Base-by-base conservation (phyloP, 2,329 filamentous ascomycete species). In the Leptographium galeiforme region DNA sequence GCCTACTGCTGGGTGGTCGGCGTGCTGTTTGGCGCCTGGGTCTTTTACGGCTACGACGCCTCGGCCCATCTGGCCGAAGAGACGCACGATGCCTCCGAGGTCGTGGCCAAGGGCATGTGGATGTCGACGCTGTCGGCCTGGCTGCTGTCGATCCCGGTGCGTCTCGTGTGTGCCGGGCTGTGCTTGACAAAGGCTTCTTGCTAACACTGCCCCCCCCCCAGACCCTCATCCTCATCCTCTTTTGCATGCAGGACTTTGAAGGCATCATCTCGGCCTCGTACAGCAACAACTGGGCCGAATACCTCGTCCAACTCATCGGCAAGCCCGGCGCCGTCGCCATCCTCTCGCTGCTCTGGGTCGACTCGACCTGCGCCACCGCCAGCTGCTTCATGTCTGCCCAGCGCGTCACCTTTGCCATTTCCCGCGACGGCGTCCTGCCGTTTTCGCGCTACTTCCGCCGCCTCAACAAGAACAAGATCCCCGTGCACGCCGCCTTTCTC, bases 241-340 rank as follows among this genome's bases (percentile, higher is more conserved):
- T 68, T 60, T 70, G 67, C 57, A 64, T 69, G 50, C 67, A 69
- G 58, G 66, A 70, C 54, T 68, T 70, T 45, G 63, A 68, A 8
- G 64, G 62, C 14, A 66, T 70, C 53, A 62, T 68, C 36, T 58
- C 58, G 2, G 67, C 60, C 7, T 57, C 60, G 0, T 70, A 68
- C 49, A 51, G 63, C 38, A 70, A 70, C 58, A 70, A 69, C 55
- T 70, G 63, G 63, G 68, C 67, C 11, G 67, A 63, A 52, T 70
- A 68, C 52, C 60, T 70, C 5, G 61, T 70, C 3, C 67, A 70
- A 49, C 59, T 68, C 6, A 52, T 70, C 11, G 68, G 67, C 0
- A 55, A 61, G 11, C 61, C 61, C 19, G 67, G 66, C 10, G 67
- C 67, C 7, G 58, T 64, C 7, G 67, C 63, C 10, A 63, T 70